Evolutionary conservation across 139 green algal genomes (phyloP).

Genomic region (Tetradesmus obliquus): DNA sequence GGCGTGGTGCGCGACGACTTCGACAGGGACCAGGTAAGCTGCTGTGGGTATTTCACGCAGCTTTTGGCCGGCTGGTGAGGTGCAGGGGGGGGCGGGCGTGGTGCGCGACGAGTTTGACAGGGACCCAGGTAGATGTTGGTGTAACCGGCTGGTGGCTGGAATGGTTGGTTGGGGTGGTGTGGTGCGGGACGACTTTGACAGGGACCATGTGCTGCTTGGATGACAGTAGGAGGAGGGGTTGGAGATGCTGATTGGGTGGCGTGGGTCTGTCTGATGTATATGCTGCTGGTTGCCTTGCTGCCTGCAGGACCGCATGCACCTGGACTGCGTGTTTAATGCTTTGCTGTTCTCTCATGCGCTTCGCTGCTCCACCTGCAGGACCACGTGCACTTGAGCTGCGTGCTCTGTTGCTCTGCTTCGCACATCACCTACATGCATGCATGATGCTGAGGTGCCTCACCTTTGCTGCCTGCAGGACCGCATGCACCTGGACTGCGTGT

Average conservation of each 20-base stretch:
- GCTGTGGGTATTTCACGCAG: background rate
- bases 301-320: conserved; percentile 91
- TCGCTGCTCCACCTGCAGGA: too few relatives aligned
- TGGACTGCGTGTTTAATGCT: conserved; percentile 96
- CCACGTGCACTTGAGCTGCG: too few relatives aligned
- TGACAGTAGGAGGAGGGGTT: too few relatives aligned
- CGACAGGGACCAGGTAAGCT: conserved; percentile 85
- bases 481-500: conserved; percentile 98
- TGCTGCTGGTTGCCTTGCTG: background rate
- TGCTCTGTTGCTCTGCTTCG: too few relatives aligned
- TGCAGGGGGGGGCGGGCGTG: conserved; percentile 60
- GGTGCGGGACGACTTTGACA: conserved; percentile 93
- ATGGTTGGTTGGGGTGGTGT: conserved; percentile 74
- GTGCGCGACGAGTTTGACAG: conserved; percentile 94
- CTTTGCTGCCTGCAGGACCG: conserved; percentile 66
- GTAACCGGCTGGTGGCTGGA: background rate
- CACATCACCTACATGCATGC: background rate
- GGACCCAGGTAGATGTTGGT: conserved; percentile 66
- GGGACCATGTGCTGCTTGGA: conserved; percentile 82
- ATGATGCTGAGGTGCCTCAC: background rate
- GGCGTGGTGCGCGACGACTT: conserved; percentile 93
- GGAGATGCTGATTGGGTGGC: too few relatives aligned
- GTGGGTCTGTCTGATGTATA: background rate
- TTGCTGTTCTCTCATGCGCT: conserved; percentile 36
- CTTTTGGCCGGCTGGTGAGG: background rate